Percentiles rank a stretch among this genome's conserved stretches.
Conservation (phyloP, 2,329 filamentous ascomycete species). For the Arachnomyces sp. region DNA sequence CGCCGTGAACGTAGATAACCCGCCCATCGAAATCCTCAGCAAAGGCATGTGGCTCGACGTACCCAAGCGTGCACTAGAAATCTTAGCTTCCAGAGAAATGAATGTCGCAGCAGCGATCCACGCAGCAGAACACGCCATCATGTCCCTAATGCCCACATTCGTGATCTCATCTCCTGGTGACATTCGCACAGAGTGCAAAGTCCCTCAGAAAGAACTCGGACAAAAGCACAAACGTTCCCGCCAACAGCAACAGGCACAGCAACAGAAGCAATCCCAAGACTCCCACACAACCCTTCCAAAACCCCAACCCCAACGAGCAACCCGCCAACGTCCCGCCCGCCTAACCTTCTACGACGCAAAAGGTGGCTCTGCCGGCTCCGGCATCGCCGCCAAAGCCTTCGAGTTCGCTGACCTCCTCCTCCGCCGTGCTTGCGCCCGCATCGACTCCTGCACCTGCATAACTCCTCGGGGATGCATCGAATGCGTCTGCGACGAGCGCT, state of each 20-base stretch:
- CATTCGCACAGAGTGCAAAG: constrained; percentile 90
- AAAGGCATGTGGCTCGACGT: constrained; percentile 97
- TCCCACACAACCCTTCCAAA: too few relatives aligned
- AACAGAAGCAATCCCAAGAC: constrained; percentile 3
- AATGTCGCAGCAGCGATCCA: constrained; percentile 88
- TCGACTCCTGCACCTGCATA: constrained; percentile 67
- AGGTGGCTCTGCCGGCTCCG: constrained; percentile 72
- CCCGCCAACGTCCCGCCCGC: constrained; percentile 73
- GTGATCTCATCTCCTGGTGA: constrained; percentile 86
- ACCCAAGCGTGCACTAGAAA: constrained; percentile 68
- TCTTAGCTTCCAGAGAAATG: constrained; percentile 63
- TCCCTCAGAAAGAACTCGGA: constrained; percentile 77
- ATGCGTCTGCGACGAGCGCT: constrained; percentile 78
- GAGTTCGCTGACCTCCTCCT: constrained; percentile 81
- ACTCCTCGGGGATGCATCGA: constrained; percentile 68
- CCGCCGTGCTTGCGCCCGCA: constrained; percentile 64
- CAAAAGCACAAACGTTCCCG: constrained; percentile 37
- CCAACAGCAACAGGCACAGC: constrained; percentile 6
- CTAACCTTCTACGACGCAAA: constrained; percentile 94
- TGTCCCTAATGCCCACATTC: constrained; percentile 82
- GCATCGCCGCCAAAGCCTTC: constrained; percentile 87
- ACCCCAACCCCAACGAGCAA: constrained; percentile 30
- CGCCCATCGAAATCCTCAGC: constrained; percentile 73
- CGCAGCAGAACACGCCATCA: constrained; percentile 84
- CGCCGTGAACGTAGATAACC: constrained; percentile 86